Percentiles rank a stretch among this genome's conserved stretches.
These are phyloP conservation scores for Russula abietina DNA, from an alignment of 768 basidiomycete species.

Conservation along the genomic window DNA sequence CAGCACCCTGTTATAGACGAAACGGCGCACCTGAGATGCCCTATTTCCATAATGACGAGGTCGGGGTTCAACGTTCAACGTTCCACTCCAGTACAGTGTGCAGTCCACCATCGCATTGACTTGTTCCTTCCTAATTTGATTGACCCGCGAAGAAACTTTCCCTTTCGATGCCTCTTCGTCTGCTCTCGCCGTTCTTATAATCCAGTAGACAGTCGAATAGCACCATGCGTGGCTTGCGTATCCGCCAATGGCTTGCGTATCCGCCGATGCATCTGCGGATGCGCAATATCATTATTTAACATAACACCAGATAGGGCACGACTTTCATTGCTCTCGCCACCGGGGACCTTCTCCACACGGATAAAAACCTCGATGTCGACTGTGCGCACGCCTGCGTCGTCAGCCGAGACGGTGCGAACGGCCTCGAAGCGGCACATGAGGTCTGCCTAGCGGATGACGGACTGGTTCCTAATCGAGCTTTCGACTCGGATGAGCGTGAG, in stretches of 20 bases:
- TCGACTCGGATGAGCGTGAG: conserved; percentile 95
- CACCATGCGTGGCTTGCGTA: conserved; percentile 82
- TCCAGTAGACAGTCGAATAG: conserved; percentile 92
- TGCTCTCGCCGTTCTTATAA: conserved; percentile 99
- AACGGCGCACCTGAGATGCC: conserved; percentile 78
- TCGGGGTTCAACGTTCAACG: conserved; percentile 96
- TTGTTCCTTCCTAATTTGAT: too few species aligned
- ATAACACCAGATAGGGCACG: conserved; percentile 88
- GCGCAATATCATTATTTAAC: conserved; percentile 98
- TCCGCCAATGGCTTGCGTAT: conserved; percentile 88
- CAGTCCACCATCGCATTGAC: conserved; percentile 79
- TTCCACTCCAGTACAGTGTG: too few species aligned
- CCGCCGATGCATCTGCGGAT: conserved; percentile 90
- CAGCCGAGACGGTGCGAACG: too few species aligned
- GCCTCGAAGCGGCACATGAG: too few species aligned
- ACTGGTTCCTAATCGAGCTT: conserved; percentile 97
- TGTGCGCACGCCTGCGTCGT: too few species aligned
- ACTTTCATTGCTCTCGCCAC: too few species aligned
- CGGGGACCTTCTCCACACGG: too few species aligned
- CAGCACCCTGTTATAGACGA: background rate
- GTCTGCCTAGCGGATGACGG: conserved; percentile 92
- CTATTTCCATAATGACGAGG: conserved; percentile 93
- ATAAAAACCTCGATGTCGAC: too few species aligned
- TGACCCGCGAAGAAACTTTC: conserved; percentile 86
- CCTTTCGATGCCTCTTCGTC: conserved; percentile 95